Evolutionary conservation across 2,329 filamentous ascomycete species (phyloP), one percentile per base, ranked within the genome.

Genomic region (Stagonosporopsis tanaceti): DNA sequence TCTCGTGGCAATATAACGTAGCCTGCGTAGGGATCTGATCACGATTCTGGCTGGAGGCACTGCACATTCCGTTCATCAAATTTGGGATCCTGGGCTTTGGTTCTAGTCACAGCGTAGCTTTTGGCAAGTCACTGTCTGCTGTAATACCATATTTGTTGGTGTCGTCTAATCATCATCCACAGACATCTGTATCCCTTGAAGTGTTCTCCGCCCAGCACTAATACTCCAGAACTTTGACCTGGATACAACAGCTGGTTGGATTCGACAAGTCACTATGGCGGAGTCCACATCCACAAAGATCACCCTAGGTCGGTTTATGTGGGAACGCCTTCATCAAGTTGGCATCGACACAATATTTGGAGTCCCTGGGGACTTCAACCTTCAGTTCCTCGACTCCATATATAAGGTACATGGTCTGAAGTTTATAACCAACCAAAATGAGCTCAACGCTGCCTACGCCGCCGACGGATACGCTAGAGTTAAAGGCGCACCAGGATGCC

Each of bases 381-480:
- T 52, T 9, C 75, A 79, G 20, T 74, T 80, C 22, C 77, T 81
- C 2, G 79, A 81, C 47, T 70, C 76, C 52, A 73, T 81, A 42
- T 79, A 76, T 59, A 63, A 76, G 6, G 74, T 78, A 9, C 50
- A 72, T 22, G 77, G 76, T 2, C 64, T 81, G 9, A 64, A 74
- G 41, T 80, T 77, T 74, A 79, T 83, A 11, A 84, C 84, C 57
- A 86, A 83, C 59, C 78, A 80, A 51, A 87, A 87, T 62, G 85
- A 87, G 69, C 79, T 87, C 45, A 86, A 86, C 60, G 82, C 82
- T 3, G 83, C 78, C 2, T 86, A 86, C 58, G 83, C 84, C 0
- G 82, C 83, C 2, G 85, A 87, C 60, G 85, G 83, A 2, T 87
- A 87, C 61, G 80, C 82, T 3, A 76, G 85, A 12, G 78, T 85